Conservation (phyloP, 2,329 filamentous ascomycete genomes). For the Myriosclerotinia duriaeana region DNA sequence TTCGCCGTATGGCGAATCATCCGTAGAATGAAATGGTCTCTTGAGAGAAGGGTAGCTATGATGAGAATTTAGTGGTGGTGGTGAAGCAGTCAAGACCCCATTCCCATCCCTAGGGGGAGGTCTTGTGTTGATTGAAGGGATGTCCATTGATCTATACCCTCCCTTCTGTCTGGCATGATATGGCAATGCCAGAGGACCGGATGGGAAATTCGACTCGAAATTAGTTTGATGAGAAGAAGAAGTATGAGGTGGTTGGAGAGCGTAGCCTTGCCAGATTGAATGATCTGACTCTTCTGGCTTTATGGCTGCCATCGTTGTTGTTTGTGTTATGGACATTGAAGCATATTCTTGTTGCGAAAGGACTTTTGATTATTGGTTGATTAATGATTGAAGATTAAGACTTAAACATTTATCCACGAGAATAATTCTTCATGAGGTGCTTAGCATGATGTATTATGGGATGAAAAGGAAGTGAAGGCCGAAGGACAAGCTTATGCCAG, state of each 20-base stretch:
- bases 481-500: constrained; percentile 37
- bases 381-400: constrained; percentile 18
- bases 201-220: constrained; percentile 35
- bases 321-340: constrained; percentile 40
- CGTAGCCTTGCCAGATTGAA: constrained; percentile 40
- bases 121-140: constrained; percentile 35
- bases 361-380: constrained; percentile 28
- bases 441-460: constrained; percentile 28
- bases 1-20: constrained; percentile 37
- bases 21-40: constrained; percentile 36
- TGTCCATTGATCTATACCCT: constrained; percentile 39
- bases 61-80: constrained; percentile 36
- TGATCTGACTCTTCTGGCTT: constrained; percentile 40
- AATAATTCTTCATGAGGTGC: constrained; percentile 24
- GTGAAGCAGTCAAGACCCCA: constrained; percentile 35
- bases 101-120: constrained; percentile 31
- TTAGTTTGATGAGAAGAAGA: constrained; percentile 33
- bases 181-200: constrained; percentile 32
- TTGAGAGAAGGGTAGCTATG: constrained; percentile 41
- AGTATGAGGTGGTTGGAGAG: constrained; percentile 34
- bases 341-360: constrained; percentile 30
- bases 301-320: constrained; percentile 40
- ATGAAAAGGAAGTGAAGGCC: constrained; percentile 34
- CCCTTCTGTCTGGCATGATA: constrained; percentile 37
- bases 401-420: constrained; percentile 32